Percentiles rank a stretch among this genome's conserved stretches.
Conservation (phyloP, 2,329 filamentous ascomycete genomes). For the Chalara sp. region DNA sequence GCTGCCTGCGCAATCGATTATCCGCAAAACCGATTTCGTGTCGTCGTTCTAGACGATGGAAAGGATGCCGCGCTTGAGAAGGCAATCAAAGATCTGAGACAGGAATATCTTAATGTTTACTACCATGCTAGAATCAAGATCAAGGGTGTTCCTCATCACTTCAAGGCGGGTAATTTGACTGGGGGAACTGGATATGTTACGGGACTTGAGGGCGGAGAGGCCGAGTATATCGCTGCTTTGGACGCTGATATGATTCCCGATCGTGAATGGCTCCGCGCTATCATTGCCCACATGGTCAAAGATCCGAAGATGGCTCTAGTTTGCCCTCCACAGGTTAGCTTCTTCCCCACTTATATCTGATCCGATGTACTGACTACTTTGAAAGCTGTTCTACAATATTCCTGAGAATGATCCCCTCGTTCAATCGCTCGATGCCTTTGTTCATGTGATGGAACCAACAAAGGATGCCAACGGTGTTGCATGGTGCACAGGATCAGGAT, state of each 20-base stretch:
- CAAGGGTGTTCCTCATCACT: constrained; percentile 38
- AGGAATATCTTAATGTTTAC: constrained; percentile 40
- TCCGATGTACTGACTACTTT: too few species aligned
- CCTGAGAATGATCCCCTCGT: constrained; percentile 52
- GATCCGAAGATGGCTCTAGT: constrained; percentile 51
- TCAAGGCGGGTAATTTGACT: constrained; percentile 61
- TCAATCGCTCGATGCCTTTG: constrained; percentile 48
- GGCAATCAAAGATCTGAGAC: constrained; percentile 31
- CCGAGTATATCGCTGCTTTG: constrained; percentile 53
- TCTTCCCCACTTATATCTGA: too few species aligned
- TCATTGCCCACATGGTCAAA: constrained; percentile 50
- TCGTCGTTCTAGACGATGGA: constrained; percentile 50
- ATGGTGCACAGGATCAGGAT: constrained; percentile 61
- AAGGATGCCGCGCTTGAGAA: constrained; percentile 35
- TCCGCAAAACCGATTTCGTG: constrained; percentile 43
- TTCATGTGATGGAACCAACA: constrained; percentile 42
- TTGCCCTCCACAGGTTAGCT: constrained; percentile 46
- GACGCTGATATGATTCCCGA: constrained; percentile 66
- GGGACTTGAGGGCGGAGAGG: constrained; percentile 46
- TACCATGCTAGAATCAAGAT: constrained; percentile 37
- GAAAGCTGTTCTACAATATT: constrained; percentile 57
- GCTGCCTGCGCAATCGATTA: constrained; percentile 49
- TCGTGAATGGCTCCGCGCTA: constrained; percentile 49
- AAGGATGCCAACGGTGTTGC: constrained; percentile 43
- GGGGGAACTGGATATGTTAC: constrained; percentile 46